A percentile compares a stretch with the other conserved stretches of the same genome.
These are phyloP conservation scores for Stephania japonica DNA, from an alignment of 164 flowering plant genomes.

Conservation along the genomic window DNA sequence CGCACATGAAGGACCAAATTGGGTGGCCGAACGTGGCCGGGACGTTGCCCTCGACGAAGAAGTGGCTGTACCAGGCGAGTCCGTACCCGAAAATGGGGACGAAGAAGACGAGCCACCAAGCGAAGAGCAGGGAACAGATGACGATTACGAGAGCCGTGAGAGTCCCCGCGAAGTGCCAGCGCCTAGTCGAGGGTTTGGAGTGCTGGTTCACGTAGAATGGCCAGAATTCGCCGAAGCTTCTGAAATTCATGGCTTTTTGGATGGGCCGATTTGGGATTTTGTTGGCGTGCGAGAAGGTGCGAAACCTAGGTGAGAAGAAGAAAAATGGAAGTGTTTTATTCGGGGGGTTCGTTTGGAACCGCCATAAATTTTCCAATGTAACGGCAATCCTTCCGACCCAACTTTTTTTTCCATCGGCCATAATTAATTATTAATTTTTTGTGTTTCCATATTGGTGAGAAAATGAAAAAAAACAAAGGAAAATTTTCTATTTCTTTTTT, in stretches of 20 bases:
- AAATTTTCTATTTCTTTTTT: too few relatives aligned
- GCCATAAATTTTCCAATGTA: too few relatives aligned
- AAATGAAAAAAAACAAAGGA: too few relatives aligned
- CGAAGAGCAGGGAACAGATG: slow-evolving; percentile 44
- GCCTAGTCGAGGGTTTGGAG: slow-evolving; percentile 77
- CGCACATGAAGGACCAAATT: slow-evolving; percentile 80
- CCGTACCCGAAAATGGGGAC: slow-evolving; percentile 73
- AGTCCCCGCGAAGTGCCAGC: slow-evolving; percentile 90
- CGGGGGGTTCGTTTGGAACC: too few relatives aligned
- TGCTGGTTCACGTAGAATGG: slow-evolving; percentile 81
- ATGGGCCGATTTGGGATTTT: slow-evolving; percentile 16
- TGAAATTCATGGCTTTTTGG: slow-evolving; percentile 54
- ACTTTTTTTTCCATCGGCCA: too few relatives aligned
- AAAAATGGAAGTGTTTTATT: too few relatives aligned
- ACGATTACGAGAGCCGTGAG: slow-evolving; percentile 36
- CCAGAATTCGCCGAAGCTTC: slow-evolving; percentile 92
- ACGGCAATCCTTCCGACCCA: too few relatives aligned
- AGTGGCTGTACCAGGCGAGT: slow-evolving; percentile 93
- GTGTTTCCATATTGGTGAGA: too few relatives aligned
- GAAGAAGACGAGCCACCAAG: slow-evolving; percentile 59
- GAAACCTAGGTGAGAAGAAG: too few relatives aligned
- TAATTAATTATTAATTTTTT: too few relatives aligned
- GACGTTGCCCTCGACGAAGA: slow-evolving; percentile 78
- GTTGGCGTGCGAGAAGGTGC: neutral
- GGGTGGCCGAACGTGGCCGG: slow-evolving; percentile 91